These are phyloP conservation scores for Warburgia ugandensis DNA, from an alignment of 164 flowering plant genomes.

Conservation along the genomic window DNA sequence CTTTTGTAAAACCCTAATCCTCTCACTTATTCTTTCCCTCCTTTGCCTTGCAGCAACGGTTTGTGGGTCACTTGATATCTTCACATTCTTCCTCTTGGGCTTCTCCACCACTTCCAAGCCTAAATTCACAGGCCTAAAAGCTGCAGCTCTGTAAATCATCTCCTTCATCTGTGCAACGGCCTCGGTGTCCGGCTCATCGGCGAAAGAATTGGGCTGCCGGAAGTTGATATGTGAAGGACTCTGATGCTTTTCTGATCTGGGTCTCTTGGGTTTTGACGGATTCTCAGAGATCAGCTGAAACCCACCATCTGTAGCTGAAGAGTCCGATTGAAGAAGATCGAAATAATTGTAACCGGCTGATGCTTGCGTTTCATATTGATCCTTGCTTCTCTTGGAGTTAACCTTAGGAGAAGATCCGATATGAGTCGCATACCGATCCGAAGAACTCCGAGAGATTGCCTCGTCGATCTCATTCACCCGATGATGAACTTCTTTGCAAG, in stretches of 20 bases:
- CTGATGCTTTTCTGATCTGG: slow-evolving; percentile 37
- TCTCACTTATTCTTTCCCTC: slow-evolving; percentile 89
- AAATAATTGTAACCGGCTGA: slow-evolving; percentile 11
- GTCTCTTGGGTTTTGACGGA: slow-evolving; percentile 36
- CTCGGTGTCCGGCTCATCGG: slow-evolving; percentile 64
- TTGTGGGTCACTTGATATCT: slow-evolving; percentile 85
- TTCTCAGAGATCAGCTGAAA: slow-evolving; percentile 35
- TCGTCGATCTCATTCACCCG: slow-evolving; percentile 10
- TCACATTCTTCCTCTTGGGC: slow-evolving; percentile 87
- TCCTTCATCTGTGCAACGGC: slow-evolving; percentile 91
- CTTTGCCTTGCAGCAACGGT: slow-evolving; percentile 95
- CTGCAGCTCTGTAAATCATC: slow-evolving; percentile 86
- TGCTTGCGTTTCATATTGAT: not conserved
- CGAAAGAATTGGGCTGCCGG: slow-evolving; percentile 36
- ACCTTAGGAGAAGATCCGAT: slow-evolving; percentile 4
- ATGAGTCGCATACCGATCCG: too few species aligned
- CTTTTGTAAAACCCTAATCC: slow-evolving; percentile 78
- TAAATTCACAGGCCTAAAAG: slow-evolving; percentile 72
- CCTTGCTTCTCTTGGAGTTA: slow-evolving; percentile 12
- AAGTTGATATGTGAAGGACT: slow-evolving; percentile 59
- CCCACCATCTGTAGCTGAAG: slow-evolving; percentile 22
- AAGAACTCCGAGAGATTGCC: slow-evolving; percentile 16
- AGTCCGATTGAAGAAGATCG: slow-evolving; percentile 19
- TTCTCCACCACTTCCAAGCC: slow-evolving; percentile 61
- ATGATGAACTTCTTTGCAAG: slow-evolving; percentile 8